Conservation (phyloP, 768 basidiomycete genomes). For the Lactifluus pinguis region DNA sequence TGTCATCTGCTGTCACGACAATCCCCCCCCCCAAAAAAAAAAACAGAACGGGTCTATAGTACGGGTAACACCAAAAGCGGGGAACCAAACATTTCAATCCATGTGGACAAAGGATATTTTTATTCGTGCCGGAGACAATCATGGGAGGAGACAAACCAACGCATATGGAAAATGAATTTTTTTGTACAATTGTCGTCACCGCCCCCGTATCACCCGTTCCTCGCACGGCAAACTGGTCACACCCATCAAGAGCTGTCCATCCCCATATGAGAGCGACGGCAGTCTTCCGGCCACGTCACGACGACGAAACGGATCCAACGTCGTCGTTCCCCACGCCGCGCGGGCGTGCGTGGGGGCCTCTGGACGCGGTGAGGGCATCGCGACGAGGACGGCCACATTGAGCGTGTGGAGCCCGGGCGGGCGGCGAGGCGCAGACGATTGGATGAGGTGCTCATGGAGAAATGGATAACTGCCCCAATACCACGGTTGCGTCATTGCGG, state of each 20-base stretch:
- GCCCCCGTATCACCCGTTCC: neutral
- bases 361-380: conserved; percentile 10
- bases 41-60: too few relatives aligned
- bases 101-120: too few relatives aligned
- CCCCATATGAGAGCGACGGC: neutral
- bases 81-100: too few relatives aligned
- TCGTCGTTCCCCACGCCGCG: neutral
- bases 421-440: neutral
- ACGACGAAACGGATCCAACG: neutral
- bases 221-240: neutral
- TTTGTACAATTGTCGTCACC: neutral
- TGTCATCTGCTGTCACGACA: too few relatives aligned
- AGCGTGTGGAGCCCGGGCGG: neutral
- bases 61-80: too few relatives aligned
- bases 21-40: too few relatives aligned
- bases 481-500: conserved; percentile 4
- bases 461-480: neutral
- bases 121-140: neutral
- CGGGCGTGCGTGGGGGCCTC: neutral
- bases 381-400: conserved; percentile 14
- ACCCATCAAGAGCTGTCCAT: conserved; percentile 7
- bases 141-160: too few relatives aligned
- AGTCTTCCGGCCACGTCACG: neutral
- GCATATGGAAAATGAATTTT: too few relatives aligned
- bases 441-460: neutral